These are phyloP conservation scores for Dujonia santamariae DNA, from an alignment of 1,139 yeast species.

Conservation along the genomic window DNA sequence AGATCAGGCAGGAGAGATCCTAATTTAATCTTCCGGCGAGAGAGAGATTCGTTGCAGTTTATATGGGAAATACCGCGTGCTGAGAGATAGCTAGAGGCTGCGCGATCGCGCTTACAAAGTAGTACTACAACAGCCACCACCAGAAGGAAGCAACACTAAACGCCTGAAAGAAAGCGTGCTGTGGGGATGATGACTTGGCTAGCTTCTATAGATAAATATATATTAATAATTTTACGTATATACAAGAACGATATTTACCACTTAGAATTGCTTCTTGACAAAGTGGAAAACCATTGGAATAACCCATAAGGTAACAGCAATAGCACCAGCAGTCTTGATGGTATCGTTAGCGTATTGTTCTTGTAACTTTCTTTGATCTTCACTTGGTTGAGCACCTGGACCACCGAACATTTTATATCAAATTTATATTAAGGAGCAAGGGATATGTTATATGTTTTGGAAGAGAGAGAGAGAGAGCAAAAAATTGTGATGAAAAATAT, in stretches of 20 bases:
- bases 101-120: too few species aligned
- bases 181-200: too few species aligned
- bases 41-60: too few species aligned
- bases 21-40: too few species aligned
- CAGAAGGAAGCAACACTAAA: too few species aligned
- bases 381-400: slow-evolving; percentile 66
- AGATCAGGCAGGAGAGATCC: background rate
- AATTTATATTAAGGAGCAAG: slow-evolving; percentile 1
- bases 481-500: too few species aligned
- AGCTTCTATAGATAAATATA: too few species aligned
- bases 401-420: slow-evolving; percentile 74
- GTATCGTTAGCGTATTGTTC: slow-evolving; percentile 68
- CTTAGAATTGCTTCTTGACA: slow-evolving; percentile 53
- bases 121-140: too few species aligned
- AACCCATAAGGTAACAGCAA: slow-evolving; percentile 79
- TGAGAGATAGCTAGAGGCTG: too few species aligned
- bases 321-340: slow-evolving; percentile 61
- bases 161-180: too few species aligned
- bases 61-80: too few species aligned
- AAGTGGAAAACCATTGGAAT: slow-evolving; percentile 65
- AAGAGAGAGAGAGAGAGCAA: background rate
- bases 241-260: background rate
- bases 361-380: slow-evolving; percentile 75
- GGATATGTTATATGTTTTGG: background rate
- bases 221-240: background rate